phyloP scores from a whole-genome alignment of 805 yeast species.

The Cyberlindnera meyerae region DNA sequence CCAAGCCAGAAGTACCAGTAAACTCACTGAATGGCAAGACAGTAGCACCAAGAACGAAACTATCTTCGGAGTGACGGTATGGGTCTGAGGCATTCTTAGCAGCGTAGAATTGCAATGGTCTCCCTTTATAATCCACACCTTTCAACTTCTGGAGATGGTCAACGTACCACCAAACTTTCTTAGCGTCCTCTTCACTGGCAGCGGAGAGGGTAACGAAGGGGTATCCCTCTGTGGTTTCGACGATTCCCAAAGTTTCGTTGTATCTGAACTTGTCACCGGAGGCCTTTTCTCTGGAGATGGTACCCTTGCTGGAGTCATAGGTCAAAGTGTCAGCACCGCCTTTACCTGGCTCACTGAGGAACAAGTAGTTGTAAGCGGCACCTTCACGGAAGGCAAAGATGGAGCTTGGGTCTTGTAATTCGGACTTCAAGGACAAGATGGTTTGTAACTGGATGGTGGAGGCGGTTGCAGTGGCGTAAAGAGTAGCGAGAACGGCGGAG shows the following conservation, averaged over 20 bases:
- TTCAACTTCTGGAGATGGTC: conserved; percentile 22
- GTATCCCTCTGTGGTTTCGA: conserved; percentile 2
- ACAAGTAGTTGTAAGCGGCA: conserved; percentile 19
- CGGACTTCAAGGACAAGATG: neutral
- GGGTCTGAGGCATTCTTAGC: conserved; percentile 42
- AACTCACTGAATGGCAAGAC: neutral
- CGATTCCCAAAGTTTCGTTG: conserved; percentile 7
- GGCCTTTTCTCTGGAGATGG: conserved; percentile 2
- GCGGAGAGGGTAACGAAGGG: conserved; percentile 13
- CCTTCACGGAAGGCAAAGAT: conserved; percentile 18
- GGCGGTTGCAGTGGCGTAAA: conserved; percentile 5
- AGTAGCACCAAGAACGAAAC: conserved; percentile 27
- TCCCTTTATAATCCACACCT: conserved; percentile 27
- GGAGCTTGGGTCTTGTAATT: conserved; percentile 1
- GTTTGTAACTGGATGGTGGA: conserved; percentile 4
- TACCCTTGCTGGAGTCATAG: conserved; percentile 7
- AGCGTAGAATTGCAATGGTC: conserved; percentile 31
- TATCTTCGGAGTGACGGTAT: conserved; percentile 31
- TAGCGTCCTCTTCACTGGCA: conserved; percentile 4
- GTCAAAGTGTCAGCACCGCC: conserved; percentile 2
- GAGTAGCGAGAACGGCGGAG: conserved; percentile 2
- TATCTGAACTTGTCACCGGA: conserved; percentile 1
- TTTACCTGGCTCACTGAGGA: conserved; percentile 5
- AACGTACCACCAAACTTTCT: conserved; percentile 9
- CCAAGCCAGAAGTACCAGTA: neutral